phyloP scores from a whole-genome alignment of 495 filamentous ascomycete species.

The Antarctomyces pellizariae region DNA sequence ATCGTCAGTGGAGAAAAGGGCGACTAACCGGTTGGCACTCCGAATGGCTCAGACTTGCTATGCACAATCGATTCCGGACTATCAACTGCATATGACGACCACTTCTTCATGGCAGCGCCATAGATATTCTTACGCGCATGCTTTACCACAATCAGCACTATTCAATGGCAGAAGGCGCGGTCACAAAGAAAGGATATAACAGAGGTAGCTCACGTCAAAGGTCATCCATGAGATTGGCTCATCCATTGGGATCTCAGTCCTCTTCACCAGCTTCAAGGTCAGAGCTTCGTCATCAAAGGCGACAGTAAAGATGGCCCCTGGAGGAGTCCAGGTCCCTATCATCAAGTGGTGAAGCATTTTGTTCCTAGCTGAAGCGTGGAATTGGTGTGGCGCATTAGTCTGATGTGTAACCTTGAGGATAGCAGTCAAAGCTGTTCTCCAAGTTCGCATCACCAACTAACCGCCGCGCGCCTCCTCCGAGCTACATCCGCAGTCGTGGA shows the following conservation, averaged over 20 bases:
- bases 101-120: slow-evolving; percentile 75
- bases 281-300: slow-evolving; percentile 58
- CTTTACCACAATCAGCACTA: slow-evolving; percentile 14
- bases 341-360: slow-evolving; percentile 62
- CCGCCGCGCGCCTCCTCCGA: no score
- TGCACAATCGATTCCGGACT: slow-evolving; percentile 60
- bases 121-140: slow-evolving; percentile 66
- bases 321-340: slow-evolving; percentile 66
- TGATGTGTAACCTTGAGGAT: no score
- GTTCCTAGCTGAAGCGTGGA: no score
- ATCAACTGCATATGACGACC: slow-evolving; percentile 55
- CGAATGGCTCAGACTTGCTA: slow-evolving; percentile 46
- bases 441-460: no score
- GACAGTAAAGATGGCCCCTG: slow-evolving; percentile 67
- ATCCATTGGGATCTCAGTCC: slow-evolving; percentile 51
- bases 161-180: neutral
- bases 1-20: no score
- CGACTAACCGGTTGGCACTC: no score
- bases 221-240: slow-evolving; percentile 85
- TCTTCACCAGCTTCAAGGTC: slow-evolving; percentile 46
- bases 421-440: no score
- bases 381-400: no score
- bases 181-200: neutral
- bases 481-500: no score
- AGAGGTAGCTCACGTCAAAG: slow-evolving; percentile 36